phyloP scores from a whole-genome alignment of 2,329 filamentous ascomycete genomes.

The Ophiostoma sp. region DNA sequence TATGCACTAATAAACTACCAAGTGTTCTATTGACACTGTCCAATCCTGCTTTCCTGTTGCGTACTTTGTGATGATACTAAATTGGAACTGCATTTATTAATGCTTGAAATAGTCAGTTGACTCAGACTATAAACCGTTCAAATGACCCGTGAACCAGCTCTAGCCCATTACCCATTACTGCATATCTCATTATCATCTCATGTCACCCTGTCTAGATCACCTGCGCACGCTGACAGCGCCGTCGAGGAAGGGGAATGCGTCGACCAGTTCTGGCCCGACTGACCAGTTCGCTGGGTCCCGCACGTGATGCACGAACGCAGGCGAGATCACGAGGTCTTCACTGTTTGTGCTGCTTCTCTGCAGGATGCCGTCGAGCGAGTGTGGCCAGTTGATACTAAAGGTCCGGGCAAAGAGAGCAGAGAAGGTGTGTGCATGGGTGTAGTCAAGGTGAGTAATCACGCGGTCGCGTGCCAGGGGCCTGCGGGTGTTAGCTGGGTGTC shows the following conservation, averaged over 20 bases:
- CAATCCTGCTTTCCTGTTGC: no score
- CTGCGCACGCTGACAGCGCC: slow-evolving; percentile 21
- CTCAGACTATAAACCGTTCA: no score
- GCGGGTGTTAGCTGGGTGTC: neutral
- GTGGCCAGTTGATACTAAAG: slow-evolving; percentile 22
- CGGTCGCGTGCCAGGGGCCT: slow-evolving; percentile 22
- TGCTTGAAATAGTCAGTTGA: no score
- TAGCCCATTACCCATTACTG: no score
- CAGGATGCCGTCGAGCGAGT: slow-evolving; percentile 16
- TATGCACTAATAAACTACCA: no score
- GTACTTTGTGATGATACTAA: no score
- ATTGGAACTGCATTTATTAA: no score
- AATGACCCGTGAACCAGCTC: no score
- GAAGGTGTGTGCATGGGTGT: slow-evolving; percentile 17
- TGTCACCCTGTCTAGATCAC: neutral
- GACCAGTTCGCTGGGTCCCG: slow-evolving; percentile 21
- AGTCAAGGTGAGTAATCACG: slow-evolving; percentile 20
- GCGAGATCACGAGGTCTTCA: slow-evolving; percentile 17
- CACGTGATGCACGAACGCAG: slow-evolving; percentile 22
- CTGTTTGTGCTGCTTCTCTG: slow-evolving; percentile 15
- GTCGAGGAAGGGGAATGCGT: slow-evolving; percentile 21
- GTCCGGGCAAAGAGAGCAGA: slow-evolving; percentile 9
- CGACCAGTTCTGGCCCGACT: slow-evolving; percentile 22
- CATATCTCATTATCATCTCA: neutral
- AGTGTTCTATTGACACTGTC: no score